Evolutionary conservation across 2,329 filamentous ascomycete genomes (phyloP), one percentile per base, ranked within the genome.

Genomic region (Sclerotinia nivalis): DNA sequence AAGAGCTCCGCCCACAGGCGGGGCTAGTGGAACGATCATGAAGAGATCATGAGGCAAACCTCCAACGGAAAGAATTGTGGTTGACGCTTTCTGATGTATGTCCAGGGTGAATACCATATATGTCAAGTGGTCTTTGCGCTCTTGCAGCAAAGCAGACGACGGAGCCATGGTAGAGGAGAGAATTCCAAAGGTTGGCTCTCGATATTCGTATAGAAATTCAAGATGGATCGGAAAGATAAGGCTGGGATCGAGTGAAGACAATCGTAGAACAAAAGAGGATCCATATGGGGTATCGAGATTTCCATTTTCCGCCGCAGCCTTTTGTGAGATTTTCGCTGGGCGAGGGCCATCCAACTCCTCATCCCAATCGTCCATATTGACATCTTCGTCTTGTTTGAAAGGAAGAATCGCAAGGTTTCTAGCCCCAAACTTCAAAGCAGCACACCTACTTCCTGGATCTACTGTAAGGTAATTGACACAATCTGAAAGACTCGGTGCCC

Each of bases 81-180:
- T 99, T 4, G 94, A 97, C 2, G 94, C 94, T 75, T 90, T 91
- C 79, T 98, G 94, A 76, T 97, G 93, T 61, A 99, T 85, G 78
- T 99, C 96, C 66, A 99, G 84, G 0, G 96, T 97, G 78, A 97
- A 97, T 72, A 99, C 95, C 77, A 93, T 93, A 82, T 97, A 99
- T 25, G 89, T 91, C 61, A 97, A 84, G 75, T 92, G 88, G 78
- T 99, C 96, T 77, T 91, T 96, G 73, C 93, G 88, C 76, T 93
- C 91, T 72, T 86, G 82, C 37, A 90, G 81, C 67, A 98, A 83
- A 4, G 92, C 90, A 69, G 86, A 85, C n/a, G 93, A 94, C 20
- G 90, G 88, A 49, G 89, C 85, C 73, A 88, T 83, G 66, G 89
- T 89, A 1, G 94, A 92, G 60, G 93, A 96, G 55, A 99, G 84